Conservation (phyloP, 345 rosid species). For the Corchorus olitorius region DNA sequence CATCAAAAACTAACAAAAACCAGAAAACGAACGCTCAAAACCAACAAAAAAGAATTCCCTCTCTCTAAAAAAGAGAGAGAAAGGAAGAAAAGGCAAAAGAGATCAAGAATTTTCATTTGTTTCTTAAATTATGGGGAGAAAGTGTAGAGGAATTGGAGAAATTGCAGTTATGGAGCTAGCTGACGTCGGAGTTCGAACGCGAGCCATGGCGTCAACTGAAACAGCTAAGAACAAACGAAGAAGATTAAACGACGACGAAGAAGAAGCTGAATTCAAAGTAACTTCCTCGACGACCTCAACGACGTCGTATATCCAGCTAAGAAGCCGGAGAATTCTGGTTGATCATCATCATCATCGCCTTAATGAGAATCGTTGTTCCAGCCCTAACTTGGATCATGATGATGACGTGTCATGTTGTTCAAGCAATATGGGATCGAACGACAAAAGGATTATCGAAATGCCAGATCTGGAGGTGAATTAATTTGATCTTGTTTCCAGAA, state of each 20-base stretch:
- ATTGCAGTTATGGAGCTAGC: constrained; percentile 37
- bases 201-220: constrained; percentile 18
- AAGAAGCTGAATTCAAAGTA: constrained; percentile 25
- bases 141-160: constrained; percentile 36
- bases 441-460: constrained; percentile 27
- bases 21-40: constrained; percentile 3
- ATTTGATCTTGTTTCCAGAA: background rate
- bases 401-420: constrained; percentile 54
- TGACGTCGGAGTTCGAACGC: constrained; percentile 35
- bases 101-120: background rate
- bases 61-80: background rate
- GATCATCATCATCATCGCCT: constrained; percentile 9
- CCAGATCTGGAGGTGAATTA: constrained; percentile 59
- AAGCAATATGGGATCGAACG: constrained; percentile 49
- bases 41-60: constrained; percentile 1
- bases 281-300: constrained; percentile 6
- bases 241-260: constrained; percentile 12
- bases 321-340: constrained; percentile 34
- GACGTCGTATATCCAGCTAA: constrained; percentile 41
- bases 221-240: constrained; percentile 20
- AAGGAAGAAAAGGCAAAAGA: constrained; percentile 8
- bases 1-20: constrained; percentile 16
- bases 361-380: constrained; percentile 27
- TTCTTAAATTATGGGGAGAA: constrained; percentile 41
- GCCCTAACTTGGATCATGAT: constrained; percentile 30